Base-by-base conservation (phyloP, 2,329 filamentous ascomycete genomes). In the Huntiella abstrusa region DNA sequence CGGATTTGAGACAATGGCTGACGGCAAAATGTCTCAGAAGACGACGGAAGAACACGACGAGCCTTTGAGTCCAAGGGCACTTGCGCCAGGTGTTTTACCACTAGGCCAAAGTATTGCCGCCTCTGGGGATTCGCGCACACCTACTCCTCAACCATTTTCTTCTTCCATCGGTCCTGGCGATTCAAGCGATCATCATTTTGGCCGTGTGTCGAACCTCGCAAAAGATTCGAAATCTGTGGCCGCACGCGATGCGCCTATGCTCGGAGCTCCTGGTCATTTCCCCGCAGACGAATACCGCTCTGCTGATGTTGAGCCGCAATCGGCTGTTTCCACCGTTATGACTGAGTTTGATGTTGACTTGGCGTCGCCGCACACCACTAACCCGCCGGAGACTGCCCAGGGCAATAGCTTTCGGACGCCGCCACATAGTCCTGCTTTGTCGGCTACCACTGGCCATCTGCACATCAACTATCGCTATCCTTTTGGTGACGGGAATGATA, bases 291-390 rank as follows among this genome's bases (percentile, higher is more conserved):
- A 55, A 62, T 40, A 55, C 19, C n/a, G 42, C 13, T 28, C 17
- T n/a, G n/a, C 47, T 16, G 37, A 34, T 40, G 32, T 5, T 33
- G 41, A 43, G 32, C 41, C 41, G 22, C 60, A 59, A 32, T 80
- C 78, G 12, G 71, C 77, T 3, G 56, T 74, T 11, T 81, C 80
- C 4, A 63, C 62, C 4, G 78, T 75, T 39, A 77, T 76, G 37
- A 84, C 80, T 0, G 77, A 83, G 54, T 82, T 85, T 53, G 82
- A 86, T 53, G 69, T 67, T n/a, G 80, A 49, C 12, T 11, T 35
- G n/a, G 15, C 41, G 12, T 43, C 48, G 5, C 45, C 44, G 4
- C 40, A 34, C 10, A 36, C 45, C 19, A 16, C 43, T 5, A 28
- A 33, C 8, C 40, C 44, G 13, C 38, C 43, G 15, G 41, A 44